These are phyloP conservation scores for Akanthomyces dipterigenus DNA, from an alignment of 2,329 filamentous ascomycete species.

Conservation along the genomic window DNA sequence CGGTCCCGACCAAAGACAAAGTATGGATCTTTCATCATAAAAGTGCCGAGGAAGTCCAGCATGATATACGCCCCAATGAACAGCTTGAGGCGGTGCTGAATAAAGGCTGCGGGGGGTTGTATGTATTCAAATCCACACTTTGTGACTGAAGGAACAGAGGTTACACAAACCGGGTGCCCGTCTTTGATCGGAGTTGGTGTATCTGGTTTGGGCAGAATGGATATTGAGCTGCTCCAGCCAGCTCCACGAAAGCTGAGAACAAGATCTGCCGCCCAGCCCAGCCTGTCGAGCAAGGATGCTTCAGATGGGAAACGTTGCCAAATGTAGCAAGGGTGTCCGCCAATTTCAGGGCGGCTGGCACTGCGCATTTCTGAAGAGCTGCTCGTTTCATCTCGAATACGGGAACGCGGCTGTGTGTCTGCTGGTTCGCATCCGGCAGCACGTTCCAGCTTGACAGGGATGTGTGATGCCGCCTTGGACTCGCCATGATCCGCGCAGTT, in stretches of 20 bases:
- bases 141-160: conserved; percentile 35
- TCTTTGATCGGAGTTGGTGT: conserved; percentile 27
- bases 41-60: conserved; percentile 62
- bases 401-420: not conserved
- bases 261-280: conserved; percentile 53
- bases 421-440: not conserved
- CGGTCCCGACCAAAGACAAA: conserved; percentile 51
- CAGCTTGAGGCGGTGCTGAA: conserved; percentile 36
- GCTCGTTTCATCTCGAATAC: no score
- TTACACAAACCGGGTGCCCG: conserved; percentile 33
- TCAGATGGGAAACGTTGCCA: conserved; percentile 54
- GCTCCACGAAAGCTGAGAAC: conserved; percentile 46
- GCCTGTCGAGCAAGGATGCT: conserved; percentile 39
- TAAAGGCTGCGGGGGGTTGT: conserved; percentile 36
- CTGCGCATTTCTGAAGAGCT: not conserved
- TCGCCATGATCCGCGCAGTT: not conserved
- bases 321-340: conserved; percentile 40
- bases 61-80: conserved; percentile 55
- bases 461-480: not conserved
- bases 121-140: conserved; percentile 39
- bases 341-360: not conserved
- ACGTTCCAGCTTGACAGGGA: not conserved
- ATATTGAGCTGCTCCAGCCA: conserved; percentile 52
- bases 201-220: conserved; percentile 41
- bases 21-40: conserved; percentile 72